These are phyloP conservation scores for Chlorella variabilis DNA, from an alignment of 163 green algal species.

Conservation along the genomic window DNA sequence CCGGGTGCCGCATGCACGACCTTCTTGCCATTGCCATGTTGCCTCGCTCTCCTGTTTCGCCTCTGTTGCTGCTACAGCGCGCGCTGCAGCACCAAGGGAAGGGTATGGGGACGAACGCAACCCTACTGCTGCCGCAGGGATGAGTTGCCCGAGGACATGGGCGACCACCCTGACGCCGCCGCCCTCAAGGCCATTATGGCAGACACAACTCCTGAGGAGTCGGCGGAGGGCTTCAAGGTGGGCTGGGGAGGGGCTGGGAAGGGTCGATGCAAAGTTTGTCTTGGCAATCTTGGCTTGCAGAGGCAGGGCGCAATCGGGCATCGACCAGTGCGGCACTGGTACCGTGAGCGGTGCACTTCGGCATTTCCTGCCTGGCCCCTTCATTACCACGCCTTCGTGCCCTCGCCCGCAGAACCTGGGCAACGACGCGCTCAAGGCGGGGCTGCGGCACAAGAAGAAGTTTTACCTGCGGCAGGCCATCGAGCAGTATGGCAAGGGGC, in stretches of 20 bases:
- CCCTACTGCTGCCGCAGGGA: conserved; percentile 79
- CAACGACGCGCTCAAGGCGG: conserved; percentile 83
- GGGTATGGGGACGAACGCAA: too few relatives aligned
- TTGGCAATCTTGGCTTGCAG: not conserved
- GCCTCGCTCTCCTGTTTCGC: too few relatives aligned
- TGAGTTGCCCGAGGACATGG: conserved; percentile 68
- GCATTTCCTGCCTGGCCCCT: too few relatives aligned
- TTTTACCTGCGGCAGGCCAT: conserved; percentile 84
- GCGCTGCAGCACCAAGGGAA: too few relatives aligned
- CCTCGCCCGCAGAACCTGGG: conserved; percentile 69
- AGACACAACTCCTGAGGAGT: conserved; percentile 81
- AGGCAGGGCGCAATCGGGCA: too few relatives aligned
- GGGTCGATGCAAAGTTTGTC: not conserved
- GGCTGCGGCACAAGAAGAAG: conserved; percentile 76
- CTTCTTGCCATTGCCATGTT: too few relatives aligned
- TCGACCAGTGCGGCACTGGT: too few relatives aligned
- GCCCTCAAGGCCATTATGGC: conserved; percentile 81
- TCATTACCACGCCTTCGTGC: too few relatives aligned
- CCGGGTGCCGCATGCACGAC: too few relatives aligned
- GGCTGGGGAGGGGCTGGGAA: not conserved
- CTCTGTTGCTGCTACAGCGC: too few relatives aligned
- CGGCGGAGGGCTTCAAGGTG: conserved; percentile 83
- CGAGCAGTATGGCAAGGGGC: conserved; percentile 78
- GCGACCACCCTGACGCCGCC: conserved; percentile 68
- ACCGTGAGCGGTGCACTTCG: too few relatives aligned